Percentiles rank a stretch among this genome's conserved stretches.
phyloP scores from a whole-genome alignment of 768 basidiomycete genomes.

The Lactarius pseudohatsudake region DNA sequence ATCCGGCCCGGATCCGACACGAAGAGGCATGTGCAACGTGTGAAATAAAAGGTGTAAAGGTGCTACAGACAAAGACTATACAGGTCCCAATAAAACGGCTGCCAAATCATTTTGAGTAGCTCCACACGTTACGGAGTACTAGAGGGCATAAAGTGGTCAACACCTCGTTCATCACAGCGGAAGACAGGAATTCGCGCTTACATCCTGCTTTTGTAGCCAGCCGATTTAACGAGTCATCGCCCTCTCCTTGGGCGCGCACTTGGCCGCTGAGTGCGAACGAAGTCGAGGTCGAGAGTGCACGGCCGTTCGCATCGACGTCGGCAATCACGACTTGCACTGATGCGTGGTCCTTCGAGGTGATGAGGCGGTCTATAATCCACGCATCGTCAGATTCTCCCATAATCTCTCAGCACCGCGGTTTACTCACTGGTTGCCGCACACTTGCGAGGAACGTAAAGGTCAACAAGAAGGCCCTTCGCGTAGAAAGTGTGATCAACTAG shows the following conservation, averaged over 20 bases:
- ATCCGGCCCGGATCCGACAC: neutral
- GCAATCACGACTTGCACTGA: slow-evolving; percentile 95
- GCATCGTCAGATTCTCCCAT: slow-evolving; percentile 15
- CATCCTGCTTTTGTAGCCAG: slow-evolving; percentile 93
- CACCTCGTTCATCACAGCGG: slow-evolving; percentile 9
- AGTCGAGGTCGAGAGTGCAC: slow-evolving; percentile 73
- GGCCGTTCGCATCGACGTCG: slow-evolving; percentile 90
- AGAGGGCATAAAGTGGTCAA: slow-evolving; percentile 23
- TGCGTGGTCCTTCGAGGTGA: slow-evolving; percentile 98
- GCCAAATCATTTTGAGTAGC: slow-evolving; percentile 79
- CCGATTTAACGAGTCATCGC: slow-evolving; percentile 95
- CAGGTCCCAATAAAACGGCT: slow-evolving; percentile 3
- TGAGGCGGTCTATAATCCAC: slow-evolving; percentile 76
- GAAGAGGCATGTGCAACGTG: neutral
- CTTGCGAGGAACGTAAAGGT: slow-evolving; percentile 99
- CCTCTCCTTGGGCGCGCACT: slow-evolving; percentile 93
- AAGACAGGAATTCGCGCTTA: slow-evolving; percentile 48
- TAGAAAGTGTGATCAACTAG: neutral
- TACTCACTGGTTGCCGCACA: slow-evolving; percentile 94
- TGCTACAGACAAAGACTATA: slow-evolving; percentile 15
- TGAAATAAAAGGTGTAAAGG: neutral
- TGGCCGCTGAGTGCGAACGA: slow-evolving; percentile 94
- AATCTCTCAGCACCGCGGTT: neutral
- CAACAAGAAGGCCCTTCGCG: slow-evolving; percentile 90
- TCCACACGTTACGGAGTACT: slow-evolving; percentile 98